phyloP scores from a whole-genome alignment of 306 rosid species.

The Malus sylvestris region DNA sequence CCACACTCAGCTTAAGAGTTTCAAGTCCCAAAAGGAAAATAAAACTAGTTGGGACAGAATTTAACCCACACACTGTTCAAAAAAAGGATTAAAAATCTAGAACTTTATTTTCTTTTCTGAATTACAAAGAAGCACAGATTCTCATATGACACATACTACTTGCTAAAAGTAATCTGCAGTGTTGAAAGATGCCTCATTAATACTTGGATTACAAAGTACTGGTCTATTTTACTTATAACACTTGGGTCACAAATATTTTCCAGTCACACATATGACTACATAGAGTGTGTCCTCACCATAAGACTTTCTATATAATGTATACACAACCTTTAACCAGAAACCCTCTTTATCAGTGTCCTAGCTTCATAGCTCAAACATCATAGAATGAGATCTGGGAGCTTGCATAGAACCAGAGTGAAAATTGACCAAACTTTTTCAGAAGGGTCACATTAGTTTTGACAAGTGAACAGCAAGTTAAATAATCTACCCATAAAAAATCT shows the following conservation, averaged over 20 bases:
- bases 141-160: not conserved
- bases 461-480: not conserved
- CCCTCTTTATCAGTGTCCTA: not conserved
- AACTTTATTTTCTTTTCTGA: not conserved
- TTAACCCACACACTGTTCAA: not conserved
- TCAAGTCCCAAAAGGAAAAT: not conserved
- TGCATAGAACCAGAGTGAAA: not conserved
- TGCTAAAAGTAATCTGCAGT: not conserved
- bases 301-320: not conserved
- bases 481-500: not conserved
- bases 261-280: not conserved
- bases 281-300: not conserved
- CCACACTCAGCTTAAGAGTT: constrained; percentile 8
- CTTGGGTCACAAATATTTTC: not conserved
- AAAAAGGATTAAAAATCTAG: not conserved
- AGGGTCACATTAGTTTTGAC: not conserved
- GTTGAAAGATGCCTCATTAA: not conserved
- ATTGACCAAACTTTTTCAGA: not conserved
- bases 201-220: not conserved
- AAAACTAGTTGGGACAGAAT: not conserved
- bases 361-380: not conserved
- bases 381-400: not conserved
- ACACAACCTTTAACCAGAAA: not conserved
- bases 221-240: not conserved
- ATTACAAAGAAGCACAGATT: not conserved